These are phyloP conservation scores for Capniomyces stellatus DNA, from an alignment of 371 early-diverging fungal genomes.

Conservation along the genomic window DNA sequence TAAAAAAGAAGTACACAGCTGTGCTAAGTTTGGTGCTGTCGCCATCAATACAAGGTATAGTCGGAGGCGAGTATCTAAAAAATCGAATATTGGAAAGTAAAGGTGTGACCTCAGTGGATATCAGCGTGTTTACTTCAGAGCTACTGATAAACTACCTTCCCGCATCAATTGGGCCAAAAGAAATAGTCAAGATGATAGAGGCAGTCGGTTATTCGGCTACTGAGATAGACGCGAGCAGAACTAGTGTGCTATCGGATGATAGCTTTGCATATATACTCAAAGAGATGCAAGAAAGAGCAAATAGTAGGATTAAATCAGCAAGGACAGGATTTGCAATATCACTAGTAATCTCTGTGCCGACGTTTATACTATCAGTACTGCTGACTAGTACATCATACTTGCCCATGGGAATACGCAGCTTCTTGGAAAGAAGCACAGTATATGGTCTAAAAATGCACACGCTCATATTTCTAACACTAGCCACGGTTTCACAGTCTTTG, in stretches of 20 bases:
- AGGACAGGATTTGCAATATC: neutral
- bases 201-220: neutral
- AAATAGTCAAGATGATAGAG: neutral
- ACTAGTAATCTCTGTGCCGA: neutral
- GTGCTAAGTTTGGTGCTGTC: constrained; percentile 6
- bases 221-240: neutral
- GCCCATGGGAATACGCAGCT: neutral
- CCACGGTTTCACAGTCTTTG: neutral
- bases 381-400: neutral
- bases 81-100: constrained; percentile 32
- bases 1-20: constrained; percentile 26
- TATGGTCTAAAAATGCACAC: neutral
- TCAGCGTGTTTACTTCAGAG: neutral
- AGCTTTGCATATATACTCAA: too few species aligned
- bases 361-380: neutral
- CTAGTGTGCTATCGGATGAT: too few species aligned
- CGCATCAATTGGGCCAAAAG: neutral
- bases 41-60: constrained; percentile 6
- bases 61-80: neutral
- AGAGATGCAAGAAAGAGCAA: neutral
- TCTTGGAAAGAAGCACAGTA: neutral
- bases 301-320: neutral
- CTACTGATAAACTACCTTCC: neutral
- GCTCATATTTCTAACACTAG: neutral
- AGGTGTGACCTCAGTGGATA: constrained; percentile 11